Conservation (phyloP, 805 yeast genomes). For the Hermanozyma aechmeae region DNA sequence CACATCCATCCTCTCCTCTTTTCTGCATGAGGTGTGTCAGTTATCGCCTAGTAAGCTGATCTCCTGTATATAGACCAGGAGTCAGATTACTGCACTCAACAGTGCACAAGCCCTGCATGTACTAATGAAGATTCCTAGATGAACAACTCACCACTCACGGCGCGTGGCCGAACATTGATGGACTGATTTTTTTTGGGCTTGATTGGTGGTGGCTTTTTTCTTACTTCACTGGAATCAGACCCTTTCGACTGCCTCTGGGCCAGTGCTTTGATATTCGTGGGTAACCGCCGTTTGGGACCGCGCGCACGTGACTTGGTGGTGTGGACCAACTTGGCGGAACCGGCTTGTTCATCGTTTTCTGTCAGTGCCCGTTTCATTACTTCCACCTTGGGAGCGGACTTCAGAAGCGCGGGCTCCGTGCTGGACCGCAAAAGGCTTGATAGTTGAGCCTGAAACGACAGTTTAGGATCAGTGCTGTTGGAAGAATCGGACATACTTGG, state of each 20-base stretch:
- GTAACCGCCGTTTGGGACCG: constrained; percentile 45
- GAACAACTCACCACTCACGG: constrained; percentile 23
- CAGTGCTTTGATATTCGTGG: constrained; percentile 13
- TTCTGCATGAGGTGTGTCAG: too few relatives aligned
- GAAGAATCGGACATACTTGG: too few relatives aligned
- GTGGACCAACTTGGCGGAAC: constrained; percentile 29
- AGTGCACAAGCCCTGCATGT: too few relatives aligned
- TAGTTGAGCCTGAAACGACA: constrained; percentile 15
- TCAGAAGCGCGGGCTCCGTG: constrained; percentile 22
- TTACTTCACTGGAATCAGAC: neutral
- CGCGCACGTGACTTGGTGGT: constrained; percentile 37
- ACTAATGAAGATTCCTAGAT: constrained; percentile 9
- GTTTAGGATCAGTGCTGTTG: too few relatives aligned
- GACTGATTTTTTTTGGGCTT: constrained; percentile 8
- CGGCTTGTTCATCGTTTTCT: too few relatives aligned
- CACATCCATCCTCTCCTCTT: too few relatives aligned
- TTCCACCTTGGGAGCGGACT: too few relatives aligned
- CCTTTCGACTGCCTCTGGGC: neutral
- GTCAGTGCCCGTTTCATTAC: too few relatives aligned
- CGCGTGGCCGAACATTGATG: constrained; percentile 7
- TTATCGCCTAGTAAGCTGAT: too few relatives aligned
- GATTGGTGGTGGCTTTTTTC: constrained; percentile 8
- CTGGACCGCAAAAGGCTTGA: constrained; percentile 20
- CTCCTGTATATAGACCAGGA: too few relatives aligned
- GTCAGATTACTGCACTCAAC: too few relatives aligned